phyloP scores from a whole-genome alignment of 805 yeast genomes.

The Monosporozyma yasuniensis region DNA sequence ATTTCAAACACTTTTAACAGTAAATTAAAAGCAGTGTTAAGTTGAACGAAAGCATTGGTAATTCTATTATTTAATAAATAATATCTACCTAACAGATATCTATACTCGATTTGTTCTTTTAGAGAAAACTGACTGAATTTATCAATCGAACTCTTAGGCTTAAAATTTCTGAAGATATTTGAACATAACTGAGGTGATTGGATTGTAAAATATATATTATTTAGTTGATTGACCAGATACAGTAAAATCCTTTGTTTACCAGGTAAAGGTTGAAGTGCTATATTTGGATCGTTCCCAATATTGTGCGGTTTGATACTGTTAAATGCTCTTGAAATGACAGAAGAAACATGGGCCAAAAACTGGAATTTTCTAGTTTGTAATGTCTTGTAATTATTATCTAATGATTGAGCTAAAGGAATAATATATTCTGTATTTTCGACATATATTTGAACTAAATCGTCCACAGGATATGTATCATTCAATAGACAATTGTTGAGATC shows the following conservation, averaged over 20 bases:
- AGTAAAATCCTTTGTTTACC: conserved; percentile 42
- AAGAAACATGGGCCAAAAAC: conserved; percentile 39
- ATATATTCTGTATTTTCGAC: conserved; percentile 29
- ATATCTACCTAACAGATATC: conserved; percentile 49
- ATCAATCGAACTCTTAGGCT: conserved; percentile 49
- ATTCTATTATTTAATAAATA: conserved; percentile 46
- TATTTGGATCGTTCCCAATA: background rate
- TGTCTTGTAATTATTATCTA: conserved; percentile 16
- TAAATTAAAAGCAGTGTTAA: conserved; percentile 44
- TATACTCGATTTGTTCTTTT: conserved; percentile 45
- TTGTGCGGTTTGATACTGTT: conserved; percentile 45
- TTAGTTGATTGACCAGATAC: conserved; percentile 44
- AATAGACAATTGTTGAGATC: conserved; percentile 39
- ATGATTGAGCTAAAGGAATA: conserved; percentile 22
- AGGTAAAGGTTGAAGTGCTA: conserved; percentile 5
- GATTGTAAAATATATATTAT: conserved; percentile 46
- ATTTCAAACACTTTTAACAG: conserved; percentile 9
- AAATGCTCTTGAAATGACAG: conserved; percentile 48
- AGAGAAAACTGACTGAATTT: conserved; percentile 35
- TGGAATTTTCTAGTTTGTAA: conserved; percentile 28
- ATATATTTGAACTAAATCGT: conserved; percentile 16
- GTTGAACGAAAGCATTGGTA: conserved; percentile 42
- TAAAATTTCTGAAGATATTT: conserved; percentile 34
- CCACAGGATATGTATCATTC: conserved; percentile 33
- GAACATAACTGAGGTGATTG: conserved; percentile 29